These are phyloP conservation scores for Byssothecium circinans DNA, from an alignment of 2,329 filamentous ascomycete genomes.

Conservation along the genomic window DNA sequence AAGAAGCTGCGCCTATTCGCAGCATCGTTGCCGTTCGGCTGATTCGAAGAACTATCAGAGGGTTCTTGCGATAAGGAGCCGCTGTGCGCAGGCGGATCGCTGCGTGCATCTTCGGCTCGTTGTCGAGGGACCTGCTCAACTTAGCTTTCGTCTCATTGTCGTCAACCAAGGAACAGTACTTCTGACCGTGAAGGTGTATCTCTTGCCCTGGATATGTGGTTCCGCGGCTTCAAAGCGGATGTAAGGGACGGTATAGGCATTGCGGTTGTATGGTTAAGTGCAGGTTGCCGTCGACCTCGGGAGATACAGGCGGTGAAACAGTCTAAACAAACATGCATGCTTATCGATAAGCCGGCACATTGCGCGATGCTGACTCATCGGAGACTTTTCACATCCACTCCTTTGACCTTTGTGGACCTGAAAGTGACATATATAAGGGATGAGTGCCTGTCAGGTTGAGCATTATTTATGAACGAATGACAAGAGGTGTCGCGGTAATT, in stretches of 20 bases:
- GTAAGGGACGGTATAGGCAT: constrained; percentile 28
- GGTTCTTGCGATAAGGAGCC: neutral
- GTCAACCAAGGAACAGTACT: constrained; percentile 7
- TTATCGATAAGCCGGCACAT: constrained; percentile 8
- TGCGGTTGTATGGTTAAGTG: neutral
- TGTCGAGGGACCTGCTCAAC: constrained; percentile 1
- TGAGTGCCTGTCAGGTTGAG: too few species aligned
- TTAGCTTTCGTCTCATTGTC: neutral
- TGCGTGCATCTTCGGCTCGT: constrained; percentile 1
- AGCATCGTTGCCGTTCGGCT: constrained; percentile 5
- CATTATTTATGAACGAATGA: too few species aligned
- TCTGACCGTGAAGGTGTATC: constrained; percentile 12
- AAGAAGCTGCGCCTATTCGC: constrained; percentile 31
- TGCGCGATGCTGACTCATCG: constrained; percentile 9
- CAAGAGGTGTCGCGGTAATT: too few species aligned
- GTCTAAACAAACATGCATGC: constrained; percentile 10
- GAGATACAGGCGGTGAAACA: neutral
- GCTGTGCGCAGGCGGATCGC: neutral
- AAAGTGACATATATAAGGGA: too few species aligned
- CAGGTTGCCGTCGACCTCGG: neutral
- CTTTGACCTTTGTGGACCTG: too few species aligned
- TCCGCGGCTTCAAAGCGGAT: constrained; percentile 21
- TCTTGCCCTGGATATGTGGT: constrained; percentile 15
- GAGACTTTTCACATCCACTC: too few species aligned
- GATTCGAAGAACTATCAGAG: neutral